Evolutionary conservation across 345 rosid genomes (phyloP).

Genomic region (Trapa bicornis): DNA sequence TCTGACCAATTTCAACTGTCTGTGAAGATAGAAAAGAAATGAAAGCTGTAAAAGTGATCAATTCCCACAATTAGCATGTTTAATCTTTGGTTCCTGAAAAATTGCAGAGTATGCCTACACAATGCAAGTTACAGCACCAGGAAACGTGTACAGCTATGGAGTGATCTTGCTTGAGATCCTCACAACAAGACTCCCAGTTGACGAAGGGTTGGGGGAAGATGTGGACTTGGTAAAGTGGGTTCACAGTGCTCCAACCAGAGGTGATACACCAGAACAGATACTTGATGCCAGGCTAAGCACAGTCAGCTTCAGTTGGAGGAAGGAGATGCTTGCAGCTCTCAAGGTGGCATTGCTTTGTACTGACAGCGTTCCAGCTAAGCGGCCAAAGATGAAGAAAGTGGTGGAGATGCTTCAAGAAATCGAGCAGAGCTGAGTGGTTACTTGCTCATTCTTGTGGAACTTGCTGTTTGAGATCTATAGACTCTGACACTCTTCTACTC

Average conservation of each 20-base stretch:
- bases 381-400: conserved; percentile 90
- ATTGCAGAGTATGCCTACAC: conserved; percentile 82
- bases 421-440: conserved; percentile 26
- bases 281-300: conserved; percentile 74
- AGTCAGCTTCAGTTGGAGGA: conserved; percentile 81
- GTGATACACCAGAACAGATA: conserved; percentile 68
- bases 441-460: neutral
- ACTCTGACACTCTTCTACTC: neutral
- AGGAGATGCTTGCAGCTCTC: conserved; percentile 93
- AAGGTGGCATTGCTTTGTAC: conserved; percentile 85
- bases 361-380: conserved; percentile 48
- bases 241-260: conserved; percentile 62
- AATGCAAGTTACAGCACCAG: conserved; percentile 88
- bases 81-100: conserved; percentile 3
- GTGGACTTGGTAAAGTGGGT: conserved; percentile 94
- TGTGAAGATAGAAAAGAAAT: too few relatives aligned
- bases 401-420: conserved; percentile 85
- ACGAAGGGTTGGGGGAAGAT: conserved; percentile 87
- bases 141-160: conserved; percentile 91
- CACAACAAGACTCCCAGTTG: conserved; percentile 68
- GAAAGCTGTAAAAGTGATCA: neutral
- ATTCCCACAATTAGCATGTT: neutral
- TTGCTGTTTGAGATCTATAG: neutral
- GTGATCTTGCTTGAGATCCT: conserved; percentile 87
- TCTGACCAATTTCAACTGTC: too few relatives aligned